A percentile compares a stretch with the other conserved stretches of the same genome.
Evolutionary conservation across 2,329 filamentous ascomycete genomes (phyloP).

Genomic region (Dactylonectria macrodidyma): DNA sequence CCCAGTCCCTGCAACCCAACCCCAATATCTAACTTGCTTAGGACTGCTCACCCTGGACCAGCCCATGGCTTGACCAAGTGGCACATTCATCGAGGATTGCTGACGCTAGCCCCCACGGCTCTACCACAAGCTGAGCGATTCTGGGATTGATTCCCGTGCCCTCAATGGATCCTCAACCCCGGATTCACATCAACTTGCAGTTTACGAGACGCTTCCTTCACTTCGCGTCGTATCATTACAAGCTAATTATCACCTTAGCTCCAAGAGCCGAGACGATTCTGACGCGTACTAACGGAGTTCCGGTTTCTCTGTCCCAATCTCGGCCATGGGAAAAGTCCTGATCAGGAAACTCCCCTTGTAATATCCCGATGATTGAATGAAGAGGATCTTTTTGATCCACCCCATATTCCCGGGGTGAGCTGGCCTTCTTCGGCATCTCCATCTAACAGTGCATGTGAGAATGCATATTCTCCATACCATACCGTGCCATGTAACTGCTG

Average conservation of each 20-base stretch:
- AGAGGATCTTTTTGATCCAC: constrained; percentile 32
- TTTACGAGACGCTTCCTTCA: constrained; percentile 15
- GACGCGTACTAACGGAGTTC: constrained; percentile 40
- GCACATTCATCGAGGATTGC: constrained; percentile 11
- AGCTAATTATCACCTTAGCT: constrained; percentile 24
- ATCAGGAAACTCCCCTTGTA: constrained; percentile 33
- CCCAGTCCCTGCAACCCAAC: constrained; percentile 26
- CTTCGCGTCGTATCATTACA: constrained; percentile 36
- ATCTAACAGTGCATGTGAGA: constrained; percentile 15
- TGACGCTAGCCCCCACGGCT: constrained; percentile 40
- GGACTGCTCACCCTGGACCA: constrained; percentile 5
- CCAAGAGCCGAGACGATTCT: constrained; percentile 10
- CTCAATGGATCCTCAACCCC: constrained; percentile 35
- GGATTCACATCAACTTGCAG: constrained; percentile 39
- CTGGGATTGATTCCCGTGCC: constrained; percentile 26
- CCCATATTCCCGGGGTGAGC: constrained; percentile 14
- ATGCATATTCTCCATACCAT: constrained; percentile 18
- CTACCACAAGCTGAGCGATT: constrained; percentile 33
- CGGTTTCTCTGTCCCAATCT: constrained; percentile 39
- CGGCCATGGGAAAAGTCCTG: constrained; percentile 27
- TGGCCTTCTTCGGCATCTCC: constrained; percentile 12
- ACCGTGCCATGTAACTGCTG: constrained; percentile 14
- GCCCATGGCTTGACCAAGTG: constrained; percentile 17
- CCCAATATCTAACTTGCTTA: constrained; percentile 19
- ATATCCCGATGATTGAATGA: constrained; percentile 23